These are phyloP conservation scores for Trypanosoma mega DNA, from an alignment of 208 protist species.

Conservation along the genomic window DNA sequence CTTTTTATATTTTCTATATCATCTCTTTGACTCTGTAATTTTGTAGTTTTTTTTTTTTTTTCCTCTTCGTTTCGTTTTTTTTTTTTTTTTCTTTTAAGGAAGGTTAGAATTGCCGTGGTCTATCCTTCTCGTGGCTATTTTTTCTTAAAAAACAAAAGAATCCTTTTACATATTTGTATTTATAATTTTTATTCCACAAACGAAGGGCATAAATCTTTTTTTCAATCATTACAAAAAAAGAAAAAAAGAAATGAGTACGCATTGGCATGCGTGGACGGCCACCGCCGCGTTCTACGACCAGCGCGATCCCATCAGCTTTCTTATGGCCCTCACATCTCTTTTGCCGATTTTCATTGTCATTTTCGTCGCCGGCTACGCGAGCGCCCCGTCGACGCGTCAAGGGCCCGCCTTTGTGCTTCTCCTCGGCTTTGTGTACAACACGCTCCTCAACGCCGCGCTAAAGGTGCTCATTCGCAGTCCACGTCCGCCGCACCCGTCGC, in stretches of 20 bases:
- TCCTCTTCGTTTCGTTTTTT: not conserved
- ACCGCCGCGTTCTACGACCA: slow-evolving; percentile 56
- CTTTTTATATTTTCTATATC: too few species aligned
- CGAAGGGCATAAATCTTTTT: not conserved
- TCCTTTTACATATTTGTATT: too few species aligned
- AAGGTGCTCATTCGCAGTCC: slow-evolving; percentile 39
- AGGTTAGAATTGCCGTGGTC: too few species aligned
- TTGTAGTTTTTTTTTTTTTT: slow-evolving; percentile 7
- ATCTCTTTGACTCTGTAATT: too few species aligned
- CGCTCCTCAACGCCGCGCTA: slow-evolving; percentile 40
- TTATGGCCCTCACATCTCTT: slow-evolving; percentile 56
- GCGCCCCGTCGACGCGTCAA: slow-evolving; percentile 40
- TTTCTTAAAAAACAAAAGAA: too few species aligned
- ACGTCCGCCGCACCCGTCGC: slow-evolving; percentile 45
- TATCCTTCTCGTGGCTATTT: too few species aligned
- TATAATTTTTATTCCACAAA: too few species aligned
- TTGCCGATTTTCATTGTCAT: slow-evolving; percentile 58
- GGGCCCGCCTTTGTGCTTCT: slow-evolving; percentile 49
- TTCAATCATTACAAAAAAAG: not conserved
- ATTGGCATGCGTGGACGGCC: slow-evolving; percentile 51
- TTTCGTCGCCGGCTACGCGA: slow-evolving; percentile 61
- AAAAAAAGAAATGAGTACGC: not conserved
- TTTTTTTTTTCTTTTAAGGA: slow-evolving; percentile 10
- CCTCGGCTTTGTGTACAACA: slow-evolving; percentile 48
- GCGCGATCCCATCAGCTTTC: slow-evolving; percentile 46